A percentile compares a stretch with the other conserved stretches of the same genome.
Conservation (phyloP, 805 yeast species). For the Saccharomyces paradoxus region DNA sequence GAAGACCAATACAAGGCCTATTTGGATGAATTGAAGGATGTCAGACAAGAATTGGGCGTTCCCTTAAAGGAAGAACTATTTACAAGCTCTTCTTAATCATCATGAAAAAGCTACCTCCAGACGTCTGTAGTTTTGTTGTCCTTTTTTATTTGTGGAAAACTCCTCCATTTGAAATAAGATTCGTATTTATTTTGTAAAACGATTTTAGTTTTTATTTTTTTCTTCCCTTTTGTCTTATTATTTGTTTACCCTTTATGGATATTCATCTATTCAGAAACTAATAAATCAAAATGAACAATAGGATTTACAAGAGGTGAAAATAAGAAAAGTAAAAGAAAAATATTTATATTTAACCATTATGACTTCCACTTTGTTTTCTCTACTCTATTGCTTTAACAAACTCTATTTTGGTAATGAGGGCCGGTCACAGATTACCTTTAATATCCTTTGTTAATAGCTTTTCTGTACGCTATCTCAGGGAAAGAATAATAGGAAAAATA, state of each 20-base stretch:
- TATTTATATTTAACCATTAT: background rate
- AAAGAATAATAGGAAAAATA: background rate
- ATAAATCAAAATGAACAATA: background rate
- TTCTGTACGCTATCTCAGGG: background rate
- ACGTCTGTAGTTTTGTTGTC: background rate
- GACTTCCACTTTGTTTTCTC: background rate
- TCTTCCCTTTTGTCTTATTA: background rate
- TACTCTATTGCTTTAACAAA: background rate
- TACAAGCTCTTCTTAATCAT: constrained; percentile 25
- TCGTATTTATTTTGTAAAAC: constrained; percentile 1
- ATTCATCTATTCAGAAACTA: constrained; percentile 2
- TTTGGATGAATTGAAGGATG: constrained; percentile 85
- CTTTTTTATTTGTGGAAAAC: background rate
- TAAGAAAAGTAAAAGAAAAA: background rate
- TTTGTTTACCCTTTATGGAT: background rate
- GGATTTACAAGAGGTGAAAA: background rate
- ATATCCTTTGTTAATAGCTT: background rate
- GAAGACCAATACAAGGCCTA: constrained; percentile 91
- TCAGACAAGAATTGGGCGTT: constrained; percentile 87
- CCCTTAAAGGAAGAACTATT: constrained; percentile 87
- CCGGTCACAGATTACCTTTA: background rate
- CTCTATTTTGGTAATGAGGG: background rate
- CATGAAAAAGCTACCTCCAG: background rate
- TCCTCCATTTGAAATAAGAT: constrained; percentile 7
- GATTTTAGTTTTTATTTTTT: background rate